Evolutionary conservation across 2,329 filamentous ascomycete species (phyloP).

Genomic region (Metarhizium anisopliae): DNA sequence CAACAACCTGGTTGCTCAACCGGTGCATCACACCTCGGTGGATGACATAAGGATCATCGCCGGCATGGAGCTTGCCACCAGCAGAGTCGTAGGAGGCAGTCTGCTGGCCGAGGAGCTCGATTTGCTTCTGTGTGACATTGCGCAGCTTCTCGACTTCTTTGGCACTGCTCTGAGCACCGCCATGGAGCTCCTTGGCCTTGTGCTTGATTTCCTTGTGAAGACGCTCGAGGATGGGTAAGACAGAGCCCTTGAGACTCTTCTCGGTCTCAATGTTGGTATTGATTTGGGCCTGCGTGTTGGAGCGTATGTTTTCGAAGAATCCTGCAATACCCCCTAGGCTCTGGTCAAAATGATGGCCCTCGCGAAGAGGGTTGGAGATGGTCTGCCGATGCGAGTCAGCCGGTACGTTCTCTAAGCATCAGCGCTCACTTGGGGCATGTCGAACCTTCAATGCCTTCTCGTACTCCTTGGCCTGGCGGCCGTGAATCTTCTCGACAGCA

Average conservation of each 20-base stretch:
- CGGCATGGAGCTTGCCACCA: constrained; percentile 59
- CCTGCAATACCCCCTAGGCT: constrained; percentile 77
- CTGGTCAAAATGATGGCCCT: constrained; percentile 90
- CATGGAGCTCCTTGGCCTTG: constrained; percentile 81
- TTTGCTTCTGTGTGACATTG: constrained; percentile 82
- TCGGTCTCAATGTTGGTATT: constrained; percentile 88
- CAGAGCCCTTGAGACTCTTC: constrained; percentile 76
- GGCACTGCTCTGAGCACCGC: constrained; percentile 71
- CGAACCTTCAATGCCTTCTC: constrained; percentile 79
- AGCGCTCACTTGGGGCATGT: not conserved
- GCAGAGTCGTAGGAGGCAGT: constrained; percentile 71
- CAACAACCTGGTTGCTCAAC: constrained; percentile 80
- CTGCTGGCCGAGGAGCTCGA: constrained; percentile 84
- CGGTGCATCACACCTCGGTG: constrained; percentile 74
- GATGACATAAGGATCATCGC: constrained; percentile 82
- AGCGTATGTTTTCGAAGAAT: constrained; percentile 88
- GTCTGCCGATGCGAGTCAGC: constrained; percentile 40
- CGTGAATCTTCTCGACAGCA: constrained; percentile 79
- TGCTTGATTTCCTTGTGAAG: constrained; percentile 95
- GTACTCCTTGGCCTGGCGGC: constrained; percentile 83
- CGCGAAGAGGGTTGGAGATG: constrained; percentile 74
- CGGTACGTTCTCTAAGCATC: not conserved
- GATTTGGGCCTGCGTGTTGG: constrained; percentile 84
- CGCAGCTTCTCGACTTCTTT: constrained; percentile 91
- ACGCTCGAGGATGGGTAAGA: constrained; percentile 81